Conservation (phyloP, 441 rosid genomes). For the Rhodomyrtus psidioides region DNA sequence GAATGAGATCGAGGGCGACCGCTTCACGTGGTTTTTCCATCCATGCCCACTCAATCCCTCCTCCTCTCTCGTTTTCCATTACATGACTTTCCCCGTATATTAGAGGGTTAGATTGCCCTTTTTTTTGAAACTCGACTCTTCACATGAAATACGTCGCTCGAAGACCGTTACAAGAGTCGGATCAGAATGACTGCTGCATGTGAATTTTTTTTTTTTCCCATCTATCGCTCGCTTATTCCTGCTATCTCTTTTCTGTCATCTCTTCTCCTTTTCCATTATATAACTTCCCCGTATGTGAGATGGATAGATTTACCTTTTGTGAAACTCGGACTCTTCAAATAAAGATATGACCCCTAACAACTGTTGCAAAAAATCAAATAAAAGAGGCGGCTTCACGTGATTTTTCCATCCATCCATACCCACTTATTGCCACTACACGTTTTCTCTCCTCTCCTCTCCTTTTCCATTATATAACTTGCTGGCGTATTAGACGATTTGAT, state of each 20-base stretch:
- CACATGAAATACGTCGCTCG: fast-evolving
- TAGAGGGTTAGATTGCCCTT: too few relatives aligned
- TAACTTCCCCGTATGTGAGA: too few relatives aligned
- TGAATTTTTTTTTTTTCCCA: too few relatives aligned
- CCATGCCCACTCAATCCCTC: too few relatives aligned
- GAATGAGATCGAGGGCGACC: too few relatives aligned
- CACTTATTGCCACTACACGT: background rate
- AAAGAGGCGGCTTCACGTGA: fast-evolving
- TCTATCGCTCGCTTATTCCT: too few relatives aligned
- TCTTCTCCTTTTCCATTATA: too few relatives aligned
- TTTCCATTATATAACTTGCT: background rate
- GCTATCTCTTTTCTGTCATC: too few relatives aligned
- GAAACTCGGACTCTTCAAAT: background rate
- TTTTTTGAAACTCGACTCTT: background rate
- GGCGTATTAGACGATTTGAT: background rate
- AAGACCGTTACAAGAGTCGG: fast-evolving
- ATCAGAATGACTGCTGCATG: background rate
- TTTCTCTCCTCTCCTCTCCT: fast-evolving
- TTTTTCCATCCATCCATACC: background rate
- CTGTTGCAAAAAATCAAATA: background rate
- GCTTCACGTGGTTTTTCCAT: too few relatives aligned
- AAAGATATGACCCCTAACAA: fast-evolving
- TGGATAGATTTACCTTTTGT: background rate
- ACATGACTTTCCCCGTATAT: too few relatives aligned
- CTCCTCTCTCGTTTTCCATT: too few relatives aligned